Percentiles rank a stretch among this genome's conserved stretches.
These are phyloP conservation scores for Flaveria bidentis DNA, from an alignment of 129 eudicot genomes.

Conservation along the genomic window DNA sequence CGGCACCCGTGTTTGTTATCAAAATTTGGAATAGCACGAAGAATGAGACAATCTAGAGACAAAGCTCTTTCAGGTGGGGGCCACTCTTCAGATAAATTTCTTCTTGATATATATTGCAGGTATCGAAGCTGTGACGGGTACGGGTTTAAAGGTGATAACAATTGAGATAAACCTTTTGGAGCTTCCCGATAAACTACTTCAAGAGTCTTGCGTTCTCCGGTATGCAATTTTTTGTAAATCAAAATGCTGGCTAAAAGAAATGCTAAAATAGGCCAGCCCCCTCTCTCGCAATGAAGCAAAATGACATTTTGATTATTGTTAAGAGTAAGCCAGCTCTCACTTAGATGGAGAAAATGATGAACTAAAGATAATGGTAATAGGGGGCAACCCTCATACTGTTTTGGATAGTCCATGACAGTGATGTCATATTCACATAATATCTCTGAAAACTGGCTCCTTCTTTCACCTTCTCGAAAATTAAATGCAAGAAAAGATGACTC, in stretches of 20 bases:
- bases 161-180: slow-evolving; percentile 83
- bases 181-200: slow-evolving; percentile 93
- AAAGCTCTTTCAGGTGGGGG: slow-evolving; percentile 93
- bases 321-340: slow-evolving; percentile 83
- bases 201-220: slow-evolving; percentile 82
- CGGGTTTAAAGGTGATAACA: slow-evolving; percentile 88
- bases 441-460: slow-evolving; percentile 84
- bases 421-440: slow-evolving; percentile 87
- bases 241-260: slow-evolving; percentile 88
- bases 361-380: slow-evolving; percentile 79
- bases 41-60: slow-evolving; percentile 93
- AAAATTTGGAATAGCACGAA: slow-evolving; percentile 81
- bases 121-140: slow-evolving; percentile 96
- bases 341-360: slow-evolving; percentile 90
- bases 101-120: slow-evolving; percentile 90
- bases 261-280: slow-evolving; percentile 96
- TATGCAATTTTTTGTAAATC: slow-evolving; percentile 74
- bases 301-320: slow-evolving; percentile 67
- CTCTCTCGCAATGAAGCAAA: slow-evolving; percentile 95
- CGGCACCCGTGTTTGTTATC: slow-evolving; percentile 90
- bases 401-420: slow-evolving; percentile 92
- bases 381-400: slow-evolving; percentile 97
- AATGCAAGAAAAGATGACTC: slow-evolving; percentile 92
- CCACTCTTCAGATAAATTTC: slow-evolving; percentile 91
- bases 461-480: slow-evolving; percentile 96